Evolutionary conservation across 768 basidiomycete genomes (phyloP).

Genomic region (Hypholoma fasciculare): DNA sequence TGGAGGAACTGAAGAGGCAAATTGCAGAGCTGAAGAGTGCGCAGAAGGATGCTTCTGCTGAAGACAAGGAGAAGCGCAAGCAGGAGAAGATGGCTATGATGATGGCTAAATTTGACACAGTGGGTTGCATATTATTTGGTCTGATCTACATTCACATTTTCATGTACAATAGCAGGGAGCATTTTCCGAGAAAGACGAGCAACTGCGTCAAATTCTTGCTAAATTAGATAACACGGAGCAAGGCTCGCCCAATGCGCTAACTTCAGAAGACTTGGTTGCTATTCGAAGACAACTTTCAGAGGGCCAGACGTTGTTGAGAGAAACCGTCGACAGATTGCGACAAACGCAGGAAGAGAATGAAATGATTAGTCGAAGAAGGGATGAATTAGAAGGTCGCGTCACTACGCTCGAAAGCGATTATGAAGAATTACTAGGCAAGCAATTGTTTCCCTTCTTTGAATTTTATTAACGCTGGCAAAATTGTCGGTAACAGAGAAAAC

Average conservation of each 20-base stretch:
- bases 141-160: slow-evolving; percentile 6
- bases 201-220: slow-evolving; percentile 78
- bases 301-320: slow-evolving; percentile 80
- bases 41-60: slow-evolving; percentile 83
- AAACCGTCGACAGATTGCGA: slow-evolving; percentile 86
- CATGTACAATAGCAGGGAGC: slow-evolving; percentile 70
- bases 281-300: slow-evolving; percentile 88
- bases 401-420: slow-evolving; percentile 88
- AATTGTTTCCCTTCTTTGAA: neutral
- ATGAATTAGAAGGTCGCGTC: slow-evolving; percentile 86
- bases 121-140: slow-evolving; percentile 37
- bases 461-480: slow-evolving; percentile 1
- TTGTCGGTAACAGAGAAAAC: slow-evolving; percentile 70
- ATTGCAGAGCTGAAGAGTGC: slow-evolving; percentile 76
- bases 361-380: slow-evolving; percentile 74
- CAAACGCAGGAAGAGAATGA: slow-evolving; percentile 94
- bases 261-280: slow-evolving; percentile 75
- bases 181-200: slow-evolving; percentile 95
- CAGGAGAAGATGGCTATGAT: slow-evolving; percentile 99
- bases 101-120: slow-evolving; percentile 99
- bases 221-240: slow-evolving; percentile 82
- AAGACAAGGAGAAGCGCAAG: slow-evolving; percentile 98
- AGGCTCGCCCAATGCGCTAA: slow-evolving; percentile 55
- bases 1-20: slow-evolving; percentile 86
- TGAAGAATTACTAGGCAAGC: slow-evolving; percentile 91